Evolutionary conservation across 2,329 filamentous ascomycete species (phyloP).

Genomic region (Phaeosphaeria sp.): DNA sequence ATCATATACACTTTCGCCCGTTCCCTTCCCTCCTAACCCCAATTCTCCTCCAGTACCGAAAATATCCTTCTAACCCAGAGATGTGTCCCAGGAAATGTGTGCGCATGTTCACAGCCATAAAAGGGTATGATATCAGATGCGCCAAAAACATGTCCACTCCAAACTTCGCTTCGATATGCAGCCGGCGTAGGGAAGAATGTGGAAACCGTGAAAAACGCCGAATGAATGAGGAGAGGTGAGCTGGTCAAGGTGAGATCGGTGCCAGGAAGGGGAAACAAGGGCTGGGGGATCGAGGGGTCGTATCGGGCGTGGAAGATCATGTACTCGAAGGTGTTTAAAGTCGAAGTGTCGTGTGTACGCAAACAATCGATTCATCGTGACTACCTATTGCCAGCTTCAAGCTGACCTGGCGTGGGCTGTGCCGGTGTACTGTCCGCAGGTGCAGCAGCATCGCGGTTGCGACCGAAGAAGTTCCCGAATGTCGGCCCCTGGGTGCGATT

Average conservation of each 20-base stretch:
- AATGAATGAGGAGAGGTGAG: neutral
- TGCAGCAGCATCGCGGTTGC: slow-evolving; percentile 29
- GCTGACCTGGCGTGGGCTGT: slow-evolving; percentile 44
- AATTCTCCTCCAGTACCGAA: neutral
- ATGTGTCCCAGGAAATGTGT: too few relatives aligned
- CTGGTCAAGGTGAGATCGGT: neutral
- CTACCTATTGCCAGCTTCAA: slow-evolving; percentile 46
- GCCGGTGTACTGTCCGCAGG: slow-evolving; percentile 20
- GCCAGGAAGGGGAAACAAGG: neutral
- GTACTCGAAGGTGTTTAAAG: neutral
- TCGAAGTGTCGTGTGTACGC: neutral
- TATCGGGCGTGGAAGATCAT: slow-evolving; percentile 4
- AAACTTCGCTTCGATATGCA: slow-evolving; percentile 4
- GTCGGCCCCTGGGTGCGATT: slow-evolving; percentile 22
- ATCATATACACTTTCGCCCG: neutral
- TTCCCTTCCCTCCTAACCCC: neutral
- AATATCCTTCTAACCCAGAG: too few relatives aligned
- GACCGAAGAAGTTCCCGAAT: slow-evolving; percentile 38
- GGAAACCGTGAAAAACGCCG: neutral
- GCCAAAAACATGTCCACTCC: neutral
- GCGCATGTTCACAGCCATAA: neutral
- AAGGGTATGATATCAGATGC: neutral
- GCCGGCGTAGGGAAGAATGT: neutral
- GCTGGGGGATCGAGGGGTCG: neutral
- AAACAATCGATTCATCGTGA: neutral